A percentile compares a stretch with the other conserved stretches of the same genome.
phyloP scores from a whole-genome alignment of 2,329 filamentous ascomycete species.

The Fusarium sp. region DNA sequence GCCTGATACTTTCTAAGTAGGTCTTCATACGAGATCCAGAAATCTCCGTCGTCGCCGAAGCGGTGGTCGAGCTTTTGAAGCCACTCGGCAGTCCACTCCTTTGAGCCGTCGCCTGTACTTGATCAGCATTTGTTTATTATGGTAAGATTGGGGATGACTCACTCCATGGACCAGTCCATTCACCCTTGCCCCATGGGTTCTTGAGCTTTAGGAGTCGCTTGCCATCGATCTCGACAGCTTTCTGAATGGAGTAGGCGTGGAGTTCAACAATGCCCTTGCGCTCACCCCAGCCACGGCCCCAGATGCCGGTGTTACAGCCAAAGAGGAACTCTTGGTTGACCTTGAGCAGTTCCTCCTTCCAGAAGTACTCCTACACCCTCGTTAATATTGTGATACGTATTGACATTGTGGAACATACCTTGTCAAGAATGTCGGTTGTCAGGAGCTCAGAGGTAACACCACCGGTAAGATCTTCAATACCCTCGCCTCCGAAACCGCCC shows the following conservation, averaged over 20 bases:
- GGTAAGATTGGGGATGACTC: conserved; percentile 3
- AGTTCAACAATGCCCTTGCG: conserved; percentile 67
- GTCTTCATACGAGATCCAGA: conserved; percentile 69
- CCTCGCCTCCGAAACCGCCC: conserved; percentile 73
- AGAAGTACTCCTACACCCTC: conserved; percentile 64
- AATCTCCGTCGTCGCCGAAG: conserved; percentile 80
- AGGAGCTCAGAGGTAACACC: conserved; percentile 75
- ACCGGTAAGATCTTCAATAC: conserved; percentile 69
- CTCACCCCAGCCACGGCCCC: conserved; percentile 48
- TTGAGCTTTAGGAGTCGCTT: conserved; percentile 71
- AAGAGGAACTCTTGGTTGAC: conserved; percentile 84
- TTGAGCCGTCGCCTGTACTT: conserved; percentile 72
- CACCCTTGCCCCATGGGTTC: conserved; percentile 84
- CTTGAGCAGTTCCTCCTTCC: conserved; percentile 79
- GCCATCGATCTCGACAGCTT: conserved; percentile 65
- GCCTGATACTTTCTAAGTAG: conserved; percentile 68
- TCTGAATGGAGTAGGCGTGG: conserved; percentile 72
- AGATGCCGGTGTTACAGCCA: conserved; percentile 63
- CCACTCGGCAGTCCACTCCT: conserved; percentile 86
- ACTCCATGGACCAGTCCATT: conserved; percentile 85
- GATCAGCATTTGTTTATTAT: conserved; percentile 19
- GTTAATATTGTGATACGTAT: background rate
- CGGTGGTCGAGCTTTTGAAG: conserved; percentile 76
- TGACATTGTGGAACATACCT: conserved; percentile 58
- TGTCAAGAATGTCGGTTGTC: conserved; percentile 76